phyloP scores from a whole-genome alignment of 805 yeast genomes.

The Saccharomycopsis schoenii region DNA sequence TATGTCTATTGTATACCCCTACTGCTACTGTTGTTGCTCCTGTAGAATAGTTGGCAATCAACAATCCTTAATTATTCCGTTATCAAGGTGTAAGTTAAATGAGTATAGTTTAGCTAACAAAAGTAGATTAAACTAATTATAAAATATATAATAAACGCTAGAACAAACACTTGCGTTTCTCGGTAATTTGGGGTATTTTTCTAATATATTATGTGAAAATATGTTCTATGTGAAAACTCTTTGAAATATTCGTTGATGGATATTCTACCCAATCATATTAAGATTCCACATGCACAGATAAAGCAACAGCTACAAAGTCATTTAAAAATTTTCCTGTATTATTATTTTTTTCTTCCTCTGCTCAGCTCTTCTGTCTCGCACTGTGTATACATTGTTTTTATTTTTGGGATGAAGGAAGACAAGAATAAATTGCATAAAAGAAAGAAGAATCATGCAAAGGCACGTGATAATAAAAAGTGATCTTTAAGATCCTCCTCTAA shows the following conservation, averaged over 20 bases:
- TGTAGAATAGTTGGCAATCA: neutral
- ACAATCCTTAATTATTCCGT: neutral
- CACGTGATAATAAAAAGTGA: neutral
- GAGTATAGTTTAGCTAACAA: neutral
- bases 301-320: neutral
- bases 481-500: too few relatives aligned
- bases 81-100: neutral
- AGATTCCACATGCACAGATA: neutral
- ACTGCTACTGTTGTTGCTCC: neutral
- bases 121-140: too few relatives aligned
- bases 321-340: neutral
- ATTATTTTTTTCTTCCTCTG: neutral
- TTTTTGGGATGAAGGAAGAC: neutral
- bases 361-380: conserved; percentile 1
- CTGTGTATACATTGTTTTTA: neutral
- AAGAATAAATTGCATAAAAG: neutral
- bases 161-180: too few relatives aligned
- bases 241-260: neutral
- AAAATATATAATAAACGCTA: too few relatives aligned
- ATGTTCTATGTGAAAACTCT: neutral
- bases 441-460: neutral
- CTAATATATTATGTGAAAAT: neutral
- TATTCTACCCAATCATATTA: neutral
- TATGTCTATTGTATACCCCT: too few relatives aligned
- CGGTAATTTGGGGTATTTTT: neutral